A percentile compares a stretch with the other conserved stretches of the same genome.
phyloP scores from a whole-genome alignment of 108 stramenopile genomes.

The Nannochloropsis granulata region DNA sequence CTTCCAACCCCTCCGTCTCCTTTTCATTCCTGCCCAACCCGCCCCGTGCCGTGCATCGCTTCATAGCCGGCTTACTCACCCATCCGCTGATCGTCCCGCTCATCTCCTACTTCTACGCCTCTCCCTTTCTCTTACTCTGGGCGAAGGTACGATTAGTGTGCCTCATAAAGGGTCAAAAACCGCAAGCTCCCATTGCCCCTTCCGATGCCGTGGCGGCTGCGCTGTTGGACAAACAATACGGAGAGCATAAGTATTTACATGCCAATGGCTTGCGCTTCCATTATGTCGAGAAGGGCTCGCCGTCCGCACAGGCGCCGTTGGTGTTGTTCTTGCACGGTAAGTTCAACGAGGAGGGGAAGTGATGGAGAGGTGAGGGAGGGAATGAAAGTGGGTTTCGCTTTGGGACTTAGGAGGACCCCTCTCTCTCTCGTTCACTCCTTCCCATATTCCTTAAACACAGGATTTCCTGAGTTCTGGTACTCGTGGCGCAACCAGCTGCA shows the following conservation, averaged over 20 bases:
- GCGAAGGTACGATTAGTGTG: neutral
- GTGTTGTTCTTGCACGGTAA: neutral
- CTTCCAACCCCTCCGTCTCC: neutral
- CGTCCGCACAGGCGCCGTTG: neutral
- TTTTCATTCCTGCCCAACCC: neutral
- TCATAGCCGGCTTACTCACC: neutral
- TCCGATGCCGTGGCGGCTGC: neutral
- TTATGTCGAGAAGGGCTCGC: neutral
- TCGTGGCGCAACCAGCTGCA: slow-evolving; percentile 27
- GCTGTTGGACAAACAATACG: neutral
- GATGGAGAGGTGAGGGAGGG: no score
- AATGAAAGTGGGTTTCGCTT: no score
- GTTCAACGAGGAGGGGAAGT: neutral
- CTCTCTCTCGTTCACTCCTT: no score
- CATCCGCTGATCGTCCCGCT: neutral
- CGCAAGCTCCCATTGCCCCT: neutral
- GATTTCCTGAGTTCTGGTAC: slow-evolving; percentile 30
- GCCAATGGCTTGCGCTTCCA: neutral
- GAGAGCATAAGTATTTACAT: neutral
- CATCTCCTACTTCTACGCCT: neutral
- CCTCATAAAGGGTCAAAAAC: neutral
- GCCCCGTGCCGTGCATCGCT: neutral
- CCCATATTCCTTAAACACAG: neutral
- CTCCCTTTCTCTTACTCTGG: neutral
- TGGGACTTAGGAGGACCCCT: no score